Evolutionary conservation across 192 early-diverging fungal species (phyloP).

Genomic region (Coemansia biformis): DNA sequence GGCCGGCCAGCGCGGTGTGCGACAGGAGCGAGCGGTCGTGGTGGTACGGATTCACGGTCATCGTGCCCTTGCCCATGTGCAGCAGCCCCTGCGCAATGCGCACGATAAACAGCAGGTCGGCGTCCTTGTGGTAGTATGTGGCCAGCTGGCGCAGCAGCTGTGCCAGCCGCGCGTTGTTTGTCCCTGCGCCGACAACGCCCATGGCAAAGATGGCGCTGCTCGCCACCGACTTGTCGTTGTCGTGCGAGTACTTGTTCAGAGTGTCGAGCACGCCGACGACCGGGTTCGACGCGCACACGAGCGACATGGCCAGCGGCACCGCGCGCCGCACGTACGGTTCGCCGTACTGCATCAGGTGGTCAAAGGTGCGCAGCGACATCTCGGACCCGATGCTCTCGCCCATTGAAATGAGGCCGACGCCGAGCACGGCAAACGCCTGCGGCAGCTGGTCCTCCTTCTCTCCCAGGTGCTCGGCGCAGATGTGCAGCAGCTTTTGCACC

Average conservation of each 20-base stretch:
- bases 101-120: constrained; percentile 57
- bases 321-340: constrained; percentile 89
- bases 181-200: constrained; percentile 97
- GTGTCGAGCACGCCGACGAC: constrained; percentile 87
- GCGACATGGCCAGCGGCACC: constrained; percentile 91
- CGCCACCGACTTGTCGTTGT: constrained; percentile 93
- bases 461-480: constrained; percentile 93
- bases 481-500: constrained; percentile 92
- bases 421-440: constrained; percentile 94
- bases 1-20: constrained; percentile 77
- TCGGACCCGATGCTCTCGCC: constrained; percentile 95
- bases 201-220: constrained; percentile 97
- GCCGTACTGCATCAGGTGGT: constrained; percentile 99
- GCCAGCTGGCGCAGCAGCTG: constrained; percentile 97
- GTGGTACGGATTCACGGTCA: constrained; percentile 94
- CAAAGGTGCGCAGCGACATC: constrained; percentile 92
- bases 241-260: constrained; percentile 97
- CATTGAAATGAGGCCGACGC: constrained; percentile 92
- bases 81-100: constrained; percentile 54
- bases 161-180: constrained; percentile 97
- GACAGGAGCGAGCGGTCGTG: constrained; percentile 88
- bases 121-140: constrained; percentile 94
- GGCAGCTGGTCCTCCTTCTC: constrained; percentile 77
- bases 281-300: constrained; percentile 96
- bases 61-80: constrained; percentile 96